Base-by-base conservation (phyloP, 345 rosid species). In the Erysimum cheiranthoides region DNA sequence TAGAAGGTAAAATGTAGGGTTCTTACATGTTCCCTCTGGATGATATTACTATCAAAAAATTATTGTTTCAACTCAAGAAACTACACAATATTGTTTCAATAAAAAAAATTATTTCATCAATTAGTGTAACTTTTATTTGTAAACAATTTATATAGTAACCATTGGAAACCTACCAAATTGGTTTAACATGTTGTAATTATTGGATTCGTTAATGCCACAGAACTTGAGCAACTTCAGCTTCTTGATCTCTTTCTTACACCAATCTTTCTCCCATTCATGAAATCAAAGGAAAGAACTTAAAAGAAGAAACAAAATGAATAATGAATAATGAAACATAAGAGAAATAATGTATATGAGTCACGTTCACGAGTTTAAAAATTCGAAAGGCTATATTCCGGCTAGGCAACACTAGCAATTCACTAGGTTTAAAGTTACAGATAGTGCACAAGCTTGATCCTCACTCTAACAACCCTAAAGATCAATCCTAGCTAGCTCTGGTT, bases 391-490 rank as follows among this genome's bases (percentile, higher is more conserved):
- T 17, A 11, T 17, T 17, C 17, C 27, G 21, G 25, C 27, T 47
- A 17, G 52, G 11, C 52, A 47, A 8, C 52, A 47, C 11, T 47
- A 47, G 52, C 46, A 40, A 12, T 12, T 40, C 5, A 40, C 51
- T 47, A 47, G 25, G 8, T 17, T 47, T 9, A 47, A 3, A 47
- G 27, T 17, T 17, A 47, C 27, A 47, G 27, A 17, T 45, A 47
- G 1, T 47, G 27, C 52, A 47, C 27, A 47, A 47, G 52, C 52
- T 47, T 47, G 52, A 17, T 47, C 52, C 52, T 47, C 52, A 47
- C 27, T 17, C 52, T 17, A 47, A 47, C 52, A 17, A n/a, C 9
- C 9, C 50, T n/a, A 45, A n/a, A 47, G 5, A 47, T 47, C 25
- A 17, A 47, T 47, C 5, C 11, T 16, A 16, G 25, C 11, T 16